Evolutionary conservation across 2,329 filamentous ascomycete genomes (phyloP), one percentile per base, ranked within the genome.

Genomic region (Fusarium domesticum): DNA sequence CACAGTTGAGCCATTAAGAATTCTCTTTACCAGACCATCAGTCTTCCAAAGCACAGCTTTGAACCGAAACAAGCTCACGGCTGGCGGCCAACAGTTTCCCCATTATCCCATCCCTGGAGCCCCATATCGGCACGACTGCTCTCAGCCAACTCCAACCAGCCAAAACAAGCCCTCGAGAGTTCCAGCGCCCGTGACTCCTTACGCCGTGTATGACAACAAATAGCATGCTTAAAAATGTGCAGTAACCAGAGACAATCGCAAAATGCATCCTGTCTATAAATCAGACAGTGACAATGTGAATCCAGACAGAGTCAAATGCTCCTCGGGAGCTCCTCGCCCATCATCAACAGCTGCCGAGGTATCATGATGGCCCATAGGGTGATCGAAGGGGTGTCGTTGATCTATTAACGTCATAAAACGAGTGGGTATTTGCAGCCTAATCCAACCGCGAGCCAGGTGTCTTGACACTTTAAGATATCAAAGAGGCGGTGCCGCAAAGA

Each of bases 131-230:
- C 48, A 50, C 52, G 54, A 47, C 53, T 53, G 40, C 48, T 55
- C 23, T 28, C 59, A 60, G 58, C 61, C 64, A 65, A 66, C 65
- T 66, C 65, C 64, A 61, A 58, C 61, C 57, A 53, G 56, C 56
- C 58, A 62, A 65, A 65, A 63, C 66, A 61, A 63, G 55, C 58
- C 64, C 56, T 58, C 56, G 45, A 56, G 52, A 57, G 50, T 59
- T 59, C 60, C 60, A 63, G 61, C 62, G 58, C 65, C 65, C 57
- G 51, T 57, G 60, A 70, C 68, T 69, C 68, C 68, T 56, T 68
- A 66, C 68, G 68, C 68, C 68, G 51, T 66, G 62, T 65, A 60
- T 64, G 59, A 68, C 45, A 61, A 61, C 58, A 57, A 64, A 60
- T 55, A 64, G 58, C 58, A 64, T 67, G 63, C 51, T 62, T 63